Base-by-base conservation (phyloP, 2,329 filamentous ascomycete genomes). In the Colletotrichum salicis region DNA sequence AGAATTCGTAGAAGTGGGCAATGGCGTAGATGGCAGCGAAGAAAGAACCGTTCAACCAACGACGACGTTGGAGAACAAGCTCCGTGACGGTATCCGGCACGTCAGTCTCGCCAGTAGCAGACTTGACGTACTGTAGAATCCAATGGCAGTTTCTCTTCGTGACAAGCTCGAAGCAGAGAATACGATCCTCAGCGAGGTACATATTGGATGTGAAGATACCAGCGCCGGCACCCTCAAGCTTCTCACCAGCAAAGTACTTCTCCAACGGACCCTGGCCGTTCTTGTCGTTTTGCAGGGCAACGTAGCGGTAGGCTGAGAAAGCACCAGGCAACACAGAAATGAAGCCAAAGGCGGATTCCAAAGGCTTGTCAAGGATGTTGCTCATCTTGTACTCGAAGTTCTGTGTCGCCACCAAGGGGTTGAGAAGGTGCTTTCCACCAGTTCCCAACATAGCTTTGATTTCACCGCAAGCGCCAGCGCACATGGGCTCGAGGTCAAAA, bases 361-460 rank as follows among this genome's bases (percentile, higher is more conserved):
- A 86, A 2, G 96, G 96, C 84, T 99, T 99, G 82, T 99, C 96
- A 56, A 99, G 88, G 79, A 99, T 99, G 79, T 99, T 99, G 82
- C 94, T 97, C 93, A 99, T 97, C 88, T 99, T 99, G 88, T 99
- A 99, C 85, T 99, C 96, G 77, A 99, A 99, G 80, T 99, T 99
- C 79, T 99, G 96, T 1, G 95, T 95, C 2, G 96, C 96, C 27
- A 99, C 94, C 5, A 99, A 88, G 0, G 96, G 96, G 78, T 98
- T 99, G 75, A 98, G 81, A 45, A 99, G 88, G 77, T 97, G 95
- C 82, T 93, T 96, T 74, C 96, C 95, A 70, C 89, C 91, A 4
- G 90, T 90, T 31, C 92, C 93, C 84, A 98, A 87, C 95, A 98
- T 98, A 75, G 96, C 96, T 83, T 99, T 98, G 86, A 99, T 99